phyloP scores from a whole-genome alignment of 2,329 filamentous ascomycete species.

The Aspergillus fischeri region DNA sequence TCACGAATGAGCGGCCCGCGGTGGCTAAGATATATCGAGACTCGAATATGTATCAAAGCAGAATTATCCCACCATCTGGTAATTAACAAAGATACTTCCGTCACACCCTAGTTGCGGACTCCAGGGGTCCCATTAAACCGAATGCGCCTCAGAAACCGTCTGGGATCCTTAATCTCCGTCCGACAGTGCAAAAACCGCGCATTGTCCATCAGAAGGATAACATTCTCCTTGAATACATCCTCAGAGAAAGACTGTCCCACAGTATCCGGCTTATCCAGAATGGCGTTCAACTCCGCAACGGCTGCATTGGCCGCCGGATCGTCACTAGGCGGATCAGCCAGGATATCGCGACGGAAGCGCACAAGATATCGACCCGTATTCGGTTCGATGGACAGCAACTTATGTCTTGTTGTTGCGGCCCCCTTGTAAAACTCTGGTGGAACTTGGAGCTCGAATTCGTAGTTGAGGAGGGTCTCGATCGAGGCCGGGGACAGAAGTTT shows the following conservation, averaged over 20 bases:
- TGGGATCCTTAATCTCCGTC: conserved; percentile 10
- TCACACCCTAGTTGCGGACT: background rate
- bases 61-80: too few relatives aligned
- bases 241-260: conserved; percentile 2
- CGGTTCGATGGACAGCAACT: conserved; percentile 3
- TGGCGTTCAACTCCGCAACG: background rate
- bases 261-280: conserved; percentile 1
- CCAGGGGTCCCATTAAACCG: conserved; percentile 1
- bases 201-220: conserved; percentile 9
- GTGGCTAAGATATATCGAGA: too few relatives aligned
- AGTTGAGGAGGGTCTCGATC: conserved; percentile 2
- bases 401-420: background rate
- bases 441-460: conserved; percentile 4
- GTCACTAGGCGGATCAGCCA: conserved; percentile 3
- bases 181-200: conserved; percentile 7
- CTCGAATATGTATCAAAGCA: too few relatives aligned
- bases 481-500: conserved; percentile 1
- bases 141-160: conserved; percentile 6
- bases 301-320: background rate
- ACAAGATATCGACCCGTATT: background rate
- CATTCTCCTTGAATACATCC: conserved; percentile 9
- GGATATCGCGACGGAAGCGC: conserved; percentile 7
- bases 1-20: too few relatives aligned
- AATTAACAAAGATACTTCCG: too few relatives aligned
- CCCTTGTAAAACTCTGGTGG: conserved; percentile 7